Evolutionary conservation across 2,329 filamentous ascomycete species (phyloP).

Genomic region (Coniella vitis): DNA sequence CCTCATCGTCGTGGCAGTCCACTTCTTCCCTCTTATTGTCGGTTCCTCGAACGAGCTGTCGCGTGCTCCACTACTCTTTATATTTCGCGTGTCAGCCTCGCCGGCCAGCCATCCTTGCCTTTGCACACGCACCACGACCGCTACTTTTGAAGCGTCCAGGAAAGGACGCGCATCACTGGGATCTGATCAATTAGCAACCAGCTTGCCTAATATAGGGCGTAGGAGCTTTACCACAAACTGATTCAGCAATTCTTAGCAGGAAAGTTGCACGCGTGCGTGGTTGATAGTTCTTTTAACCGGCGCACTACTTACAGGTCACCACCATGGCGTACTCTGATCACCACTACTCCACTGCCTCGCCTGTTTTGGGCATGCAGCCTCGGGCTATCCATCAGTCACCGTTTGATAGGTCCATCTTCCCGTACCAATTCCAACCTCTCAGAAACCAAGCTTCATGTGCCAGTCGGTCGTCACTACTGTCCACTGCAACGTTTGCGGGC

Average conservation of each 20-base stretch:
- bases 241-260: conserved; percentile 21
- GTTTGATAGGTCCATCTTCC: conserved; percentile 33
- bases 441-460: conserved; percentile 28
- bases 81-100: conserved; percentile 4
- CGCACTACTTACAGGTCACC: conserved; percentile 20
- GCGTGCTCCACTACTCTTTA: neutral
- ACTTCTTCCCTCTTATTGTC: conserved; percentile 1
- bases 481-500: conserved; percentile 40
- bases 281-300: conserved; percentile 15
- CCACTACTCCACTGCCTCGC: conserved; percentile 34
- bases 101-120: neutral
- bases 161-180: neutral
- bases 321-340: conserved; percentile 41
- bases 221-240: conserved; percentile 12
- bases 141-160: conserved; percentile 17
- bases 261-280: conserved; percentile 3
- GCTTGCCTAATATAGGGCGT: conserved; percentile 9
- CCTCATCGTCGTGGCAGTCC: conserved; percentile 1
- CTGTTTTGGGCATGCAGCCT: conserved; percentile 40
- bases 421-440: conserved; percentile 32
- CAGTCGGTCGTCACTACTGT: conserved; percentile 21
- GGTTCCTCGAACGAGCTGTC: conserved; percentile 17
- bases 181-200: conserved; percentile 7
- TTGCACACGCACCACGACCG: conserved; percentile 3
- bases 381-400: conserved; percentile 35